Base-by-base conservation (phyloP, 2,329 filamentous ascomycete genomes). In the Nemania bipapillata region DNA sequence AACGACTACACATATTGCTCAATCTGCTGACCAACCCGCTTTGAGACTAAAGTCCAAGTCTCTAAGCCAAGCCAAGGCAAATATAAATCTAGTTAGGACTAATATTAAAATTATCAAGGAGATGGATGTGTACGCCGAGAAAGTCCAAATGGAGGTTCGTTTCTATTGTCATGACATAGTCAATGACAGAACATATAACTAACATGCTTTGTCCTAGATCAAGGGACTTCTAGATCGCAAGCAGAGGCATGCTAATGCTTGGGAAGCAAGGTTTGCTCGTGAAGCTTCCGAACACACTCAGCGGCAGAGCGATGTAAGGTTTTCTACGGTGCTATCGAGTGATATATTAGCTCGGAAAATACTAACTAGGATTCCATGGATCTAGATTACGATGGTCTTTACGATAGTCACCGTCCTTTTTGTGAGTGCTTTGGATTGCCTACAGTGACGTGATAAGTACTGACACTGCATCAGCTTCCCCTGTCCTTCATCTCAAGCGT, bases 401-500 rank as follows among this genome's bases (percentile, higher is more conserved):
- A 49, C 45, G 2, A 49, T 49, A 26, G 45, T 49, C 20, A 49
- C 45, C 17, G 45, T 49, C 17, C 17, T 49, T 8, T 49, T 49
- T 49, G 45, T 49, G 17, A 22, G n/a, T 49, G 24, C n/a, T 22
- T 6, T 12, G n/a, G n/a, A 49, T 17, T 24, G 24, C 45, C 20
- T 24, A 17, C 5, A 22, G 4, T 49, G 17, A 17, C 45, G 45
- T 6, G 45, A 22, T 12, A 4, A 45, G n/a, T 7, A 49, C 22
- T 49, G 4, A 49, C 17, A 49, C 4, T 6, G 12, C n/a, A 26
- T 4, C n/a, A 49, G 45, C 45, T 49, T 8, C 45, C 45, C 22
- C 45, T 49, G n/a, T 49, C 45, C 24, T 49, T 49, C 45, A 49
- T 49, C n/a, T 49, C 45, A 5, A 49, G 45, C 20, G n/a, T 49